Base-by-base conservation (phyloP, 495 filamentous ascomycete species). In the Podospora tetraspora region DNA sequence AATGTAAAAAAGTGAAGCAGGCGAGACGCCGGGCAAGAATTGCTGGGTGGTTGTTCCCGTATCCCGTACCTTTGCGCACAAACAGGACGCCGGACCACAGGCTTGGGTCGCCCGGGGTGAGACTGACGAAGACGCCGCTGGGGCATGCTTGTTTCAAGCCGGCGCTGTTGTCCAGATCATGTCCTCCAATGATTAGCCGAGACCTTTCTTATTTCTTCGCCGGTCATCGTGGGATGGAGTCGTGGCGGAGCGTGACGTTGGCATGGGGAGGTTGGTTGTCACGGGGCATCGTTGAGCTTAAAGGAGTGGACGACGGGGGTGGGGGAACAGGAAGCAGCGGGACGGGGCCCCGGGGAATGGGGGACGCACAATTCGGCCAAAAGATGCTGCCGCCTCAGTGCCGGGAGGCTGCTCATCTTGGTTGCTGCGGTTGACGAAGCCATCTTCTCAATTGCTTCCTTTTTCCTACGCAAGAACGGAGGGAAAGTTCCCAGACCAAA, bases 41-140 rank as follows among this genome's bases (percentile, higher is more conserved):
- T 37, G 62, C 7, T 19, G 65, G n/a, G n/a, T n/a, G 25, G 19
- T 66, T 68, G 69, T 80, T 12, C 6, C 11, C 63, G 76, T 76
- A 91, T 93, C 94, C 94, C 63, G 76, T 76, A 91, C 94, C 94
- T 82, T 90, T 90, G 52, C 93, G 91, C 63, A 96, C 88, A 74
- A 97, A 97, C 7, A 97, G 80, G 9, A 96, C 89, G n/a, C 93
- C 93, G 64, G 86, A 89, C 94, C 94, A 98, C 30, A 91, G 81
- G 30, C 86, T 86, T 12, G 91, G 88, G 73, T 95, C 89, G 27
- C 90, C 90, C 0, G 91, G 90, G n/a, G 89, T 89, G 61, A 96
- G 84, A 76, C 83, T 92, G 78, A 97, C 84, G 77, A 94, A 97
- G 58, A 97, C 84, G 59, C 94, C 94, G 63, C 89, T 85, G 22